Evolutionary conservation across 768 basidiomycete species (phyloP).

Genomic region (Hemileccinum rubropunctum): DNA sequence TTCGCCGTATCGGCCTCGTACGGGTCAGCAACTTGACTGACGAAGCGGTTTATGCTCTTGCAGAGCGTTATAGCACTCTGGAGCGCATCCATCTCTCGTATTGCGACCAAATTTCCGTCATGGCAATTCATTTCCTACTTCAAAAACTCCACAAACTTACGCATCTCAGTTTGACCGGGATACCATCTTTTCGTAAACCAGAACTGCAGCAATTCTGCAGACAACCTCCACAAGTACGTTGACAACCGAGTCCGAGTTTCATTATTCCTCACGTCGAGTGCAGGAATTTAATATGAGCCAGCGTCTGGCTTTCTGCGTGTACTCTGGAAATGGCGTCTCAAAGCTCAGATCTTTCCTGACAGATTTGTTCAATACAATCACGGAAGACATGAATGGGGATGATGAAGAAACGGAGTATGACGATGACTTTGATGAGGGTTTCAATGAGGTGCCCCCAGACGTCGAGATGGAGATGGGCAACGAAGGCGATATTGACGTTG

Average conservation of each 20-base stretch:
- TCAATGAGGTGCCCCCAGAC: slow-evolving; percentile 29
- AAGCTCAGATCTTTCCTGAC: slow-evolving; percentile 79
- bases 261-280: slow-evolving; percentile 1
- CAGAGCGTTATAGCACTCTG: slow-evolving; percentile 78
- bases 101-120: slow-evolving; percentile 91
- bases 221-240: slow-evolving; percentile 74
- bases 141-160: slow-evolving; percentile 88
- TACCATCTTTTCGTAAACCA: slow-evolving; percentile 80
- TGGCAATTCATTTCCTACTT: slow-evolving; percentile 87
- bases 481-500: slow-evolving; percentile 42
- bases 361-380: slow-evolving; percentile 72
- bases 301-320: slow-evolving; percentile 91
- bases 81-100: slow-evolving; percentile 97
- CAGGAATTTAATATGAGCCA: slow-evolving; percentile 93
- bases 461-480: slow-evolving; percentile 35
- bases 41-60: slow-evolving; percentile 86
- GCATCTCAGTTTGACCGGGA: slow-evolving; percentile 97
- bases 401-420: slow-evolving; percentile 70
- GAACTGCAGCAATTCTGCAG: slow-evolving; percentile 91
- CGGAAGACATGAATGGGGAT: slow-evolving; percentile 60
- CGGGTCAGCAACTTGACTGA: slow-evolving; percentile 92
- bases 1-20: slow-evolving; percentile 93
- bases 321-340: slow-evolving; percentile 86
- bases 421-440: slow-evolving; percentile 39
- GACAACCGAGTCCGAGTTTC: neutral